Percentiles rank a stretch among this genome's conserved stretches.
phyloP scores from a whole-genome alignment of 129 eudicot species.

The Dittrichia graveolens region DNA sequence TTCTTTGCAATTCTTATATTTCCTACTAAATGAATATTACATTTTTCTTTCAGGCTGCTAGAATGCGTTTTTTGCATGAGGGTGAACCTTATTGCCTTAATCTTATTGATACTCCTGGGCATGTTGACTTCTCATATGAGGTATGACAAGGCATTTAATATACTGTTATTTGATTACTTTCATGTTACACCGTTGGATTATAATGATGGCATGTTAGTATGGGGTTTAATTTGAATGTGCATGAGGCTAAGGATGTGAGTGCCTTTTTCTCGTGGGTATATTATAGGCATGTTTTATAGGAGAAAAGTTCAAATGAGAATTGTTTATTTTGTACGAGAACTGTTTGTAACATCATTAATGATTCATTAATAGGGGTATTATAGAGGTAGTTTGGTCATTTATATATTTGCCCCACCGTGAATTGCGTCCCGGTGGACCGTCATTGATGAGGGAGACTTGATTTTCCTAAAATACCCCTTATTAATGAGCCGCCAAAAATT shows the following conservation, averaged over 20 bases:
- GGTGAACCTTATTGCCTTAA: conserved; percentile 83
- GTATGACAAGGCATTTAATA: conserved; percentile 35
- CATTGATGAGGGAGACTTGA: no score
- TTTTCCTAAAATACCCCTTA: no score
- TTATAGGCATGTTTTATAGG: conserved; percentile 9
- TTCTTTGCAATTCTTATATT: conserved; percentile 3
- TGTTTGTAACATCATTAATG: no score
- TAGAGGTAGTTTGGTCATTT: no score
- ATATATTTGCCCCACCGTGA: no score
- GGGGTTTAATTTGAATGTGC: conserved; percentile 12
- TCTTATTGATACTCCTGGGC: conserved; percentile 98
- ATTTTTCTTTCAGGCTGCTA: conserved; percentile 71
- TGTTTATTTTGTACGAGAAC: no score
- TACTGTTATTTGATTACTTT: not conserved
- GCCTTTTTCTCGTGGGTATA: not conserved
- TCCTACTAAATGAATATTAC: not conserved
- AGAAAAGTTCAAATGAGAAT: no score
- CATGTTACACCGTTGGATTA: conserved; percentile 12
- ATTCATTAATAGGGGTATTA: no score
- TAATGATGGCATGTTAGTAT: conserved; percentile 14
- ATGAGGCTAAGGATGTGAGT: not conserved
- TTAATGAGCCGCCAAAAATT: no score
- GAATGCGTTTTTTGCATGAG: conserved; percentile 80
- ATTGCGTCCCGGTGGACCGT: no score
- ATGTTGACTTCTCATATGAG: conserved; percentile 99